Evolutionary conservation across 768 basidiomycete genomes (phyloP).

Genomic region (Mycena floridula): DNA sequence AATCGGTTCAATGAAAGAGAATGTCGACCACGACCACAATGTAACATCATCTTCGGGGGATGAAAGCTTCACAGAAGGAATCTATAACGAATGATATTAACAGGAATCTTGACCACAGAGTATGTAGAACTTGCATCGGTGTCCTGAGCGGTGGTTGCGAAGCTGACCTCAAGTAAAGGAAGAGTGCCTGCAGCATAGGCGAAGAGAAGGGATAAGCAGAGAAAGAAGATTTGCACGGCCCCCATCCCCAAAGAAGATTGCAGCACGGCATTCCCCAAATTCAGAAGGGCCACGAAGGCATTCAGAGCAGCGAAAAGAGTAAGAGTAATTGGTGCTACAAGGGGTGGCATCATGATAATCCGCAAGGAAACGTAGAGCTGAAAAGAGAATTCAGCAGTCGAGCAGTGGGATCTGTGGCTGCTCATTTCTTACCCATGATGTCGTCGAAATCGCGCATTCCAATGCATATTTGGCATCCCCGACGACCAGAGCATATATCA

Average conservation of each 20-base stretch:
- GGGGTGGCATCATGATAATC: constrained; percentile 32
- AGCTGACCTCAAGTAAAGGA: constrained; percentile 42
- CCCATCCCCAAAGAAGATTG: too few species aligned
- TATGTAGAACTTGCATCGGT: constrained; percentile 35
- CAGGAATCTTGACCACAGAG: constrained; percentile 4
- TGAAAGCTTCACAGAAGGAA: constrained; percentile 40
- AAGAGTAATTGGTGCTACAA: constrained; percentile 48
- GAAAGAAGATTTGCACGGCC: constrained; percentile 18
- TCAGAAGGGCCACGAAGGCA: constrained; percentile 27
- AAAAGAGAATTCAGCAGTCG: constrained; percentile 1
- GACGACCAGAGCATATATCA: constrained; percentile 28
- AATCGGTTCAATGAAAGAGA: constrained; percentile 60
- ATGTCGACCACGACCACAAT: constrained; percentile 61
- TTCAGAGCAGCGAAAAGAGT: constrained; percentile 36
- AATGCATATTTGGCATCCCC: constrained; percentile 10
- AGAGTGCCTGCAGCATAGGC: constrained; percentile 50
- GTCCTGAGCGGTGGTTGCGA: constrained; percentile 42
- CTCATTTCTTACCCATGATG: not conserved
- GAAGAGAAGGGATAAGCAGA: constrained; percentile 30
- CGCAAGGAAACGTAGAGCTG: constrained; percentile 41
- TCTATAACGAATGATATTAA: constrained; percentile 22
- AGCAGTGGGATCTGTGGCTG: constrained; percentile 1
- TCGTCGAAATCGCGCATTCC: not conserved
- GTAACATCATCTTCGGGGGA: constrained; percentile 62
- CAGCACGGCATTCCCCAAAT: too few species aligned